These are phyloP conservation scores for Termitomyces sp. DNA, from an alignment of 768 basidiomycete genomes.

Conservation along the genomic window DNA sequence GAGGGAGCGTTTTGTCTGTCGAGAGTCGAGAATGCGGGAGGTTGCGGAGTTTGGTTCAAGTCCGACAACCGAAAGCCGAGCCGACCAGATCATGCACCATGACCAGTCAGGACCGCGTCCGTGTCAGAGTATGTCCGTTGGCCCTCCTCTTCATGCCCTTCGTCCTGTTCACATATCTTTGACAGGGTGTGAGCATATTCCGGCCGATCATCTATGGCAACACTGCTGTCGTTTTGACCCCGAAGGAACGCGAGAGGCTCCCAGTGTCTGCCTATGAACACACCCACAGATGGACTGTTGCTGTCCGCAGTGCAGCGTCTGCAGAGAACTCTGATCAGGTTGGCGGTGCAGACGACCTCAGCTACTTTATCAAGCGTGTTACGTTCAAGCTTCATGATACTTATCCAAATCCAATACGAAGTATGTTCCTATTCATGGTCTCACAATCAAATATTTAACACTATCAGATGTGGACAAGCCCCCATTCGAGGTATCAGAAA, in stretches of 20 bases:
- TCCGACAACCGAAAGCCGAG: slow-evolving; percentile 30
- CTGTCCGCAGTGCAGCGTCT: slow-evolving; percentile 84
- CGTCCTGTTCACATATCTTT: slow-evolving; percentile 11
- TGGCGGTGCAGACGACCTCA: slow-evolving; percentile 86
- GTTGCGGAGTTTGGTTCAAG: slow-evolving; percentile 38
- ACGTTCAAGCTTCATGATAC: slow-evolving; percentile 98
- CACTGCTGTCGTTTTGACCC: slow-evolving; percentile 72
- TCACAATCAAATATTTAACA: slow-evolving; percentile 1
- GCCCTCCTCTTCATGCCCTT: slow-evolving; percentile 6
- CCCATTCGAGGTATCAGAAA: slow-evolving; percentile 94
- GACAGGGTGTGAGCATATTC: slow-evolving; percentile 79
- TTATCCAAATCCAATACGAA: slow-evolving; percentile 84
- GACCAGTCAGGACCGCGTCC: slow-evolving; percentile 58
- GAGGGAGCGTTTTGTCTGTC: slow-evolving; percentile 18
- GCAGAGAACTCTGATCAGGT: slow-evolving; percentile 68
- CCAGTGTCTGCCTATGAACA: slow-evolving; percentile 58
- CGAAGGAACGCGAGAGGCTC: slow-evolving; percentile 55
- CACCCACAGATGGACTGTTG: slow-evolving; percentile 96
- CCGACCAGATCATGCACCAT: slow-evolving; percentile 27
- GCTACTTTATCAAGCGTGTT: slow-evolving; percentile 92
- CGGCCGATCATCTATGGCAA: slow-evolving; percentile 97
- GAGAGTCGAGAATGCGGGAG: slow-evolving; percentile 25
- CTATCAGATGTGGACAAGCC: slow-evolving; percentile 80
- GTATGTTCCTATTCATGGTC: slow-evolving; percentile 41
- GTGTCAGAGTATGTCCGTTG: slow-evolving; percentile 61